Evolutionary conservation across 306 rosid genomes (phyloP).

Genomic region (Rubus idaeus): DNA sequence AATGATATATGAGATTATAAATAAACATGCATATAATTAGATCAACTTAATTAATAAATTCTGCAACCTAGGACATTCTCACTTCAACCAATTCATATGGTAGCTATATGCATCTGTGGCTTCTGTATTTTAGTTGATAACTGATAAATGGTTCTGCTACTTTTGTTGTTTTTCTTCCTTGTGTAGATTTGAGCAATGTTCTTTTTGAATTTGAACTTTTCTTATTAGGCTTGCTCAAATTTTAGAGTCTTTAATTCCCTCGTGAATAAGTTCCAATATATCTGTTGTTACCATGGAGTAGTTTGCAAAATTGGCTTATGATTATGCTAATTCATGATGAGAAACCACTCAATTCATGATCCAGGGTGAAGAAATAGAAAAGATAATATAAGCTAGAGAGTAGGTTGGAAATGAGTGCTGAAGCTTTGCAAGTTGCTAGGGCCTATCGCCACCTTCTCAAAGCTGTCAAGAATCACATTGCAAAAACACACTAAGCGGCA

Average conservation of each 20-base stretch:
- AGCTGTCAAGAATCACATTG: conserved; percentile 70
- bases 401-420: conserved; percentile 48
- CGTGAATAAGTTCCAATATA: no score
- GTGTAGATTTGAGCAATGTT: neutral
- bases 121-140: neutral
- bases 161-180: neutral
- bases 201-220: neutral
- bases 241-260: neutral
- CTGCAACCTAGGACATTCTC: no score
- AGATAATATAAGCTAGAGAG: neutral
- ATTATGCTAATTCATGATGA: no score
- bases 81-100: no score
- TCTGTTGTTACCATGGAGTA: neutral
- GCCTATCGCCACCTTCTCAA: conserved; percentile 75
- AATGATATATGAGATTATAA: no score
- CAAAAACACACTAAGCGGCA: conserved; percentile 62
- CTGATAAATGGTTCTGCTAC: neutral
- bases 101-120: neutral
- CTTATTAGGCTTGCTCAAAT: neutral
- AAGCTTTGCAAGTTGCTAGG: conserved; percentile 54
- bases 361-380: conserved; percentile 30
- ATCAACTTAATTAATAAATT: no score
- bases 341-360: neutral
- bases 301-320: neutral
- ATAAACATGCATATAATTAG: no score